These are phyloP conservation scores for Plenodomus biglobosus DNA, from an alignment of 2,329 filamentous ascomycete species.

Conservation along the genomic window DNA sequence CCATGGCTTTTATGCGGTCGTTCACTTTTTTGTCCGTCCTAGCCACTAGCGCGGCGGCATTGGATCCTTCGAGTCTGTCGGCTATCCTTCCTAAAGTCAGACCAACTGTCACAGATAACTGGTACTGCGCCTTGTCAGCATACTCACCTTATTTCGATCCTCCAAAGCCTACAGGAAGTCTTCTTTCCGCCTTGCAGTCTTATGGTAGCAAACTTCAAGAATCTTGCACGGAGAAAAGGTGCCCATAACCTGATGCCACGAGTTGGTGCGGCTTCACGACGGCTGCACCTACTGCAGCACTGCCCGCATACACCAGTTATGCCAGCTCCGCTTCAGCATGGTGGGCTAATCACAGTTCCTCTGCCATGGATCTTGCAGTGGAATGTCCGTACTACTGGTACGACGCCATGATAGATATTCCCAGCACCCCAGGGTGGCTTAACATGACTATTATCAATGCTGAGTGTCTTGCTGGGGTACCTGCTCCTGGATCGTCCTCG, in stretches of 20 bases:
- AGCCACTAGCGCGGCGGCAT: neutral
- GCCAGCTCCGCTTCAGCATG: constrained; percentile 4
- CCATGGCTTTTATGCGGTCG: constrained; percentile 1
- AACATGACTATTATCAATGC: constrained; percentile 2
- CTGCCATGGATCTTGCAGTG: constrained; percentile 2
- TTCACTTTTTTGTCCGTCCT: constrained; percentile 4
- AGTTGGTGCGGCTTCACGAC: constrained; percentile 3
- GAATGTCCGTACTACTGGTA: constrained; percentile 5
- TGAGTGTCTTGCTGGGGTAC: neutral
- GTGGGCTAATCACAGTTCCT: constrained; percentile 3
- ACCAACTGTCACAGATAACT: constrained; percentile 3
- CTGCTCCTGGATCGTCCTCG: neutral
- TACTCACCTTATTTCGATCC: constrained; percentile 2
- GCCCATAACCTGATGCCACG: constrained; percentile 2
- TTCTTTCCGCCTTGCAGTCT: constrained; percentile 1
- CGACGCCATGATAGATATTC: neutral
- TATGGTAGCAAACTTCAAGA: constrained; percentile 1
- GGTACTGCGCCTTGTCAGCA: constrained; percentile 2
- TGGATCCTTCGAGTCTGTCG: constrained; percentile 1
- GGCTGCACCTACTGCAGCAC: neutral
- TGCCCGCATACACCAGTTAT: constrained; percentile 3
- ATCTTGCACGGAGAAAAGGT: constrained; percentile 1
- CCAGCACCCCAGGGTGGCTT: constrained; percentile 1
- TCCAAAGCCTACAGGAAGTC: constrained; percentile 3
- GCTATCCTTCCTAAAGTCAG: neutral